Evolutionary conservation across 768 basidiomycete genomes (phyloP).

Genomic region (Pleurotus platypus): DNA sequence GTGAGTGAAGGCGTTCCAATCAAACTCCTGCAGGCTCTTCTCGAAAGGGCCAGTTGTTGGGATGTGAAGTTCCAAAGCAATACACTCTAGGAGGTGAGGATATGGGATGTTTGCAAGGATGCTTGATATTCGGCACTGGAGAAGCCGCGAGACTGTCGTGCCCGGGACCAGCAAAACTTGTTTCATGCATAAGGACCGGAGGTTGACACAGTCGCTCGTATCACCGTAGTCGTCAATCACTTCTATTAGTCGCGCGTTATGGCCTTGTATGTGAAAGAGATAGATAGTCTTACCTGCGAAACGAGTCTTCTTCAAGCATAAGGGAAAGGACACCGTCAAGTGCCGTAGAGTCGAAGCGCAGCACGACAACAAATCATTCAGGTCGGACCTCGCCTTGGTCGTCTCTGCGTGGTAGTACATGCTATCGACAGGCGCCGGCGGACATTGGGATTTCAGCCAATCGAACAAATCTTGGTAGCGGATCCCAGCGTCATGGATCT

Average conservation of each 20-base stretch:
- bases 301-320: neutral
- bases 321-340: neutral
- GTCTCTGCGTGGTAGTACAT: slow-evolving; percentile 3
- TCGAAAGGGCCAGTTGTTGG: neutral
- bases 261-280: neutral
- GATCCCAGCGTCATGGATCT: neutral
- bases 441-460: neutral
- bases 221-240: neutral
- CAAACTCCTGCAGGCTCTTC: slow-evolving; percentile 1
- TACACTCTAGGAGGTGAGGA: neutral
- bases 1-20: neutral
- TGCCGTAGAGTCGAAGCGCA: neutral
- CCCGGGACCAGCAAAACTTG: neutral
- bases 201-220: neutral
- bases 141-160: neutral
- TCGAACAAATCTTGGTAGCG: neutral
- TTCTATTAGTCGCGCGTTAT: neutral
- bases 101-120: neutral
- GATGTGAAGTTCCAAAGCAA: neutral
- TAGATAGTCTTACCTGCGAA: neutral
- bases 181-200: neutral
- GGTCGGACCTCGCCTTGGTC: neutral
- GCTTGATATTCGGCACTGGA: neutral
- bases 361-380: neutral
- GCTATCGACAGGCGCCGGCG: neutral